phyloP scores from a whole-genome alignment of 2,329 filamentous ascomycete genomes.

The Aspergillus luchuensis region DNA sequence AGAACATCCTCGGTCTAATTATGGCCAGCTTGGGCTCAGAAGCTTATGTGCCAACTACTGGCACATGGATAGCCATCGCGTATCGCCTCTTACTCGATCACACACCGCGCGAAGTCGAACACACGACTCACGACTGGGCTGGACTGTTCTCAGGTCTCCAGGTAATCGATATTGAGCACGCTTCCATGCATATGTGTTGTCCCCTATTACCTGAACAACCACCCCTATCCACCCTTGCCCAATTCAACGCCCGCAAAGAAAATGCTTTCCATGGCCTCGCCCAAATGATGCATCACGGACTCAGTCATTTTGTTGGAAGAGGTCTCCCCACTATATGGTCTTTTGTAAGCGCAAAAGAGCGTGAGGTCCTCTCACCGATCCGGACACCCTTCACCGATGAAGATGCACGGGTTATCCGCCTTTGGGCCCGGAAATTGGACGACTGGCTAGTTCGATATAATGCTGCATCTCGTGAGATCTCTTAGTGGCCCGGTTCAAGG shows the following conservation, averaged over 20 bases:
- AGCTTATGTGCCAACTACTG: constrained; percentile 30
- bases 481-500: neutral
- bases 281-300: constrained; percentile 35
- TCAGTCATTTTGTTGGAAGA: constrained; percentile 34
- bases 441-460: constrained; percentile 35
- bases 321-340: constrained; percentile 34
- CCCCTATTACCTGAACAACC: constrained; percentile 31
- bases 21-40: constrained; percentile 37
- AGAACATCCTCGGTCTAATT: constrained; percentile 32
- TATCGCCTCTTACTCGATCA: constrained; percentile 33
- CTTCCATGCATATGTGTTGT: constrained; percentile 35
- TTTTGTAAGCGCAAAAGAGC: constrained; percentile 25
- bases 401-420: constrained; percentile 31
- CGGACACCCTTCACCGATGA: constrained; percentile 28
- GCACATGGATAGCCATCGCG: constrained; percentile 34
- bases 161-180: constrained; percentile 36
- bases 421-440: constrained; percentile 32
- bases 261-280: constrained; percentile 31
- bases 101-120: constrained; percentile 20
- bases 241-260: constrained; percentile 24
- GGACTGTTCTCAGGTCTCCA: constrained; percentile 32
- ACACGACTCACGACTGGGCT: constrained; percentile 24
- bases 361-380: constrained; percentile 12
- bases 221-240: constrained; percentile 22
- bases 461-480: constrained; percentile 26